These are phyloP conservation scores for Limtongia smithiae DNA, from an alignment of 805 yeast genomes.

Conservation along the genomic window DNA sequence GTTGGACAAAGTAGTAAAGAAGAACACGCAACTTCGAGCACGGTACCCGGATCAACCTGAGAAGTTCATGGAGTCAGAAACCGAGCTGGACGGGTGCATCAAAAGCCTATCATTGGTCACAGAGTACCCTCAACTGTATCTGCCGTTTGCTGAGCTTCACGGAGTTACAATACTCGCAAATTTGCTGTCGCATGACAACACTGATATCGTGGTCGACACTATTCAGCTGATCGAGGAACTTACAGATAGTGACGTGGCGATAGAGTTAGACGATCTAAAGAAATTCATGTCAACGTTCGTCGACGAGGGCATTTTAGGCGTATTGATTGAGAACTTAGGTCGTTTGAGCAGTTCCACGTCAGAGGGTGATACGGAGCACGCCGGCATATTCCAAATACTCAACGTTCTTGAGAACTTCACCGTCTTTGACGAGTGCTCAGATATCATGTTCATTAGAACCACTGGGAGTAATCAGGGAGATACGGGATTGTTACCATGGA, in stretches of 20 bases:
- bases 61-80: constrained; percentile 30
- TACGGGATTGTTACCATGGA: constrained; percentile 27
- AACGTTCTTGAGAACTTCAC: constrained; percentile 27
- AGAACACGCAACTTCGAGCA: constrained; percentile 27
- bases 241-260: constrained; percentile 25
- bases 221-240: constrained; percentile 28
- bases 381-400: constrained; percentile 25
- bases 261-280: constrained; percentile 12
- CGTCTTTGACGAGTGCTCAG: constrained; percentile 9
- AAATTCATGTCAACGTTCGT: constrained; percentile 13
- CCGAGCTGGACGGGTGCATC: constrained; percentile 22
- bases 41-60: constrained; percentile 24
- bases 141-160: constrained; percentile 19
- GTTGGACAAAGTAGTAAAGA: constrained; percentile 18
- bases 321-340: constrained; percentile 12
- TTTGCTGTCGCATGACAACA: constrained; percentile 27
- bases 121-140: constrained; percentile 23
- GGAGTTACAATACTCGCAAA: constrained; percentile 10
- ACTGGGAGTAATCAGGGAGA: constrained; percentile 1
- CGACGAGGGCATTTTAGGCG: constrained; percentile 15
- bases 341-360: constrained; percentile 19
- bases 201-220: constrained; percentile 26
- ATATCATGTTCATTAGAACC: constrained; percentile 9
- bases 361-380: constrained; percentile 13
- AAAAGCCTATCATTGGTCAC: constrained; percentile 20